A percentile compares a stretch with the other conserved stretches of the same genome.
Evolutionary conservation across 2,329 filamentous ascomycete genomes (phyloP).

Genomic region (Bertia moriformis): DNA sequence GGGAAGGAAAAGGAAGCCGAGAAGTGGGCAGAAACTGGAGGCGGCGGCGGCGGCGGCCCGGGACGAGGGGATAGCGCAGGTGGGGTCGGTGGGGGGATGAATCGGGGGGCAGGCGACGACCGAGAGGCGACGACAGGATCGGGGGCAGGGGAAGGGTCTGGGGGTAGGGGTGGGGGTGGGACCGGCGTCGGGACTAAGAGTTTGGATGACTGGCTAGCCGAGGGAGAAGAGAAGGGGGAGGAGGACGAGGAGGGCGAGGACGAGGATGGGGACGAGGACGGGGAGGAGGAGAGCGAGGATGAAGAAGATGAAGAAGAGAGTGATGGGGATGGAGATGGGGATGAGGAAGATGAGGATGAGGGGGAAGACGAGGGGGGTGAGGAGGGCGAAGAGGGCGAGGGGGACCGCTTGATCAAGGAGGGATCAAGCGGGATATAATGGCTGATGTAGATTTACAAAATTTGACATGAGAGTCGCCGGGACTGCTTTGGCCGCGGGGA

Average conservation of each 20-base stretch:
- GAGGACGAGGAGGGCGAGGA: conserved; percentile 36
- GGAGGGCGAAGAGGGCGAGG: too few species aligned
- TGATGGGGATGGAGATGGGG: conserved; percentile 28
- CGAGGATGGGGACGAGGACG: conserved; percentile 28
- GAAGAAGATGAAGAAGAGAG: conserved; percentile 36
- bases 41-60: conserved; percentile 50
- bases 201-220: conserved; percentile 83
- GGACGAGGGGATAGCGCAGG: conserved; percentile 19
- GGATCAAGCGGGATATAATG: too few species aligned
- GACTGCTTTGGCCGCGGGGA: too few species aligned
- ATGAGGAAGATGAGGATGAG: conserved; percentile 17
- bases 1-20: conserved; percentile 21
- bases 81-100: conserved; percentile 18
- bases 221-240: conserved; percentile 46
- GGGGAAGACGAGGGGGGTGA: conserved; percentile 13
- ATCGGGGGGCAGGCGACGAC: too few species aligned
- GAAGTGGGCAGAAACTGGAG: conserved; percentile 38
- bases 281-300: conserved; percentile 33
- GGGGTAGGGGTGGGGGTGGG: conserved; percentile 12
- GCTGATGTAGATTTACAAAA: too few species aligned
- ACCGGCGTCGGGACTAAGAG: conserved; percentile 56
- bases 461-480: too few species aligned
- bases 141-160: too few species aligned
- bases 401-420: too few species aligned
- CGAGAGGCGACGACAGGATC: too few species aligned